These are phyloP conservation scores for Hymenoscyphus fraxineus DNA, from an alignment of 2,329 filamentous ascomycete species.

Conservation along the genomic window DNA sequence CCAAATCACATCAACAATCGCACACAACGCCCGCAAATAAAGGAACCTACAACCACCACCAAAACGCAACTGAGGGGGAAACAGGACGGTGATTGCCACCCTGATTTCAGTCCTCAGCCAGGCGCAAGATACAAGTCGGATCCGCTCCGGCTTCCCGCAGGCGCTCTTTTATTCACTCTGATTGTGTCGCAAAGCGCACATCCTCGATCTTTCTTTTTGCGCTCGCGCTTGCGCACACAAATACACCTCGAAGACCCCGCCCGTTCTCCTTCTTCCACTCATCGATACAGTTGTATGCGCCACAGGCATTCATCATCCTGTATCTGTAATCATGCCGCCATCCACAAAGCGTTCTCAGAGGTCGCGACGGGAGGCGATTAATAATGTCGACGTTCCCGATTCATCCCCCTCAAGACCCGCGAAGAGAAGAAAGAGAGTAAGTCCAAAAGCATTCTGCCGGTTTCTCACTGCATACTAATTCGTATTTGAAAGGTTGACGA, in stretches of 20 bases:
- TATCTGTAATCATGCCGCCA: slow-evolving; percentile 36
- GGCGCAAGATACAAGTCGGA: background rate
- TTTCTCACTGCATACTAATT: slow-evolving; percentile 7
- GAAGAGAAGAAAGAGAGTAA: slow-evolving; percentile 61
- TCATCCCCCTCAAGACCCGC: slow-evolving; percentile 59
- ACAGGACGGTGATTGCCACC: slow-evolving; percentile 15
- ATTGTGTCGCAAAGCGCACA: slow-evolving; percentile 22
- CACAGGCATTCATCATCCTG: slow-evolving; percentile 6
- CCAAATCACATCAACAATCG: slow-evolving; percentile 12
- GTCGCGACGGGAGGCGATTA: slow-evolving; percentile 35
- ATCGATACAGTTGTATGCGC: background rate
- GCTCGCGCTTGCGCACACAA: slow-evolving; percentile 3
- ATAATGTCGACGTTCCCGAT: slow-evolving; percentile 30
- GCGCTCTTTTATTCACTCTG: slow-evolving; percentile 14
- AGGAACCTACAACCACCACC: slow-evolving; percentile 11
- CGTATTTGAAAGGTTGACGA: slow-evolving; percentile 38
- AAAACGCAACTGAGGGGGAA: slow-evolving; percentile 11
- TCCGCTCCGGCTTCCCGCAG: background rate
- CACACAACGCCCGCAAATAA: slow-evolving; percentile 17
- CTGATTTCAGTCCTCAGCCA: background rate
- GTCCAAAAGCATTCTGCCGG: background rate
- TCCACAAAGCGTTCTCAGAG: slow-evolving; percentile 39
- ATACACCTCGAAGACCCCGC: background rate
- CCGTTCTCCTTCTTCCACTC: slow-evolving; percentile 4
- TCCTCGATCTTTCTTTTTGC: background rate